phyloP scores from a whole-genome alignment of 306 rosid genomes.

The Acacia confusa region DNA sequence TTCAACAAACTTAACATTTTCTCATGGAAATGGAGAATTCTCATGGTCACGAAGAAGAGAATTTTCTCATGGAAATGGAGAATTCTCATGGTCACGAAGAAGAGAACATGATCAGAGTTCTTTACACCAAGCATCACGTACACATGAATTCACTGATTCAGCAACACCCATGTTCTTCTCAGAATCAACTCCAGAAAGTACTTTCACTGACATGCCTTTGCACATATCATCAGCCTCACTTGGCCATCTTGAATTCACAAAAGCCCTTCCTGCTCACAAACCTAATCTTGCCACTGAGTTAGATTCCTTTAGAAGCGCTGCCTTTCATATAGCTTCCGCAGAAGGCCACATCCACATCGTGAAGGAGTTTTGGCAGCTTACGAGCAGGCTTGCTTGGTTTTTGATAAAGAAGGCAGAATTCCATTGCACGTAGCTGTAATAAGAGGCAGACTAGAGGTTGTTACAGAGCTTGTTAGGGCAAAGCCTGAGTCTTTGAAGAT shows the following conservation, averaged over 20 bases:
- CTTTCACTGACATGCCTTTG: background rate
- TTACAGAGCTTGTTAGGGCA: no score
- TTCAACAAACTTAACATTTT: background rate
- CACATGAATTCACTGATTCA: background rate
- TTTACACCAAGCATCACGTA: background rate
- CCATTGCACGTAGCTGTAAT: no score
- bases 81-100: no score
- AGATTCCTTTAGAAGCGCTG: background rate
- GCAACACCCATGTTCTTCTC: background rate
- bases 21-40: background rate
- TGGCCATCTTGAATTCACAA: background rate
- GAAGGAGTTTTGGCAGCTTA: no score
- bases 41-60: background rate
- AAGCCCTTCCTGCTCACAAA: background rate
- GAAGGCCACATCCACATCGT: no score
- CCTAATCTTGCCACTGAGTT: background rate
- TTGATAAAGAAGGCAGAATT: no score
- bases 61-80: no score
- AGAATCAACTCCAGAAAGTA: background rate
- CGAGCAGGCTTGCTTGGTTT: no score
- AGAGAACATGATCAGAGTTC: no score
- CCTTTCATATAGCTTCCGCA: background rate
- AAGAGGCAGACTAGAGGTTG: no score
- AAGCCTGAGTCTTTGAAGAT: no score
- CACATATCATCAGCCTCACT: background rate